A percentile compares a stretch with the other conserved stretches of the same genome.
These are phyloP conservation scores for Taphrina communis DNA, from an alignment of 1,139 yeast genomes.

Conservation along the genomic window DNA sequence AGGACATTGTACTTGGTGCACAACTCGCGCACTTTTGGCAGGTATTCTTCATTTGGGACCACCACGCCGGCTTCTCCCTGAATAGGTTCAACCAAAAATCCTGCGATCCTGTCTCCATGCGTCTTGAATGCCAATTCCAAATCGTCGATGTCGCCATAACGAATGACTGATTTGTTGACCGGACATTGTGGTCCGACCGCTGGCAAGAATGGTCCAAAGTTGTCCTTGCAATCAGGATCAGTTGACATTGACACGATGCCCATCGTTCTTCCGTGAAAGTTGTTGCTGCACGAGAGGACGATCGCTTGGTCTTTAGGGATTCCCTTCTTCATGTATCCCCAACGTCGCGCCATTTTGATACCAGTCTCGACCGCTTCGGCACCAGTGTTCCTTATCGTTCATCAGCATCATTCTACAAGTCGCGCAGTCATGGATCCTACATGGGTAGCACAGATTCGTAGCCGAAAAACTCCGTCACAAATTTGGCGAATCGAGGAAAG, in stretches of 20 bases:
- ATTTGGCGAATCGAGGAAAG: slow-evolving; percentile 86
- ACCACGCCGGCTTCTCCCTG: slow-evolving; percentile 99
- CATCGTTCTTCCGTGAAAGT: slow-evolving; percentile 95
- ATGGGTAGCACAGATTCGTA: slow-evolving; percentile 94
- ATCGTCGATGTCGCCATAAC: slow-evolving; percentile 85
- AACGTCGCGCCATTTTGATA: slow-evolving; percentile 89
- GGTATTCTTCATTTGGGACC: slow-evolving; percentile 76
- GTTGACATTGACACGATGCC: slow-evolving; percentile 97
- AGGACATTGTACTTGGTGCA: slow-evolving; percentile 85
- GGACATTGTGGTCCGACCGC: slow-evolving; percentile 85
- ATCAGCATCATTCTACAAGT: no score
- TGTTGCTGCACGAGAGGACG: slow-evolving; percentile 81
- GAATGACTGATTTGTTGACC: slow-evolving; percentile 58
- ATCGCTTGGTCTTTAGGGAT: slow-evolving; percentile 84
- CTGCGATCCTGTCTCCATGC: slow-evolving; percentile 91
- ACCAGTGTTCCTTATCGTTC: slow-evolving; percentile 73
- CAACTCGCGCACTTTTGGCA: slow-evolving; percentile 70
- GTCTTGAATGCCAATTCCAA: slow-evolving; percentile 79
- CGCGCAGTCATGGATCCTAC: not conserved
- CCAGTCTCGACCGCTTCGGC: slow-evolving; percentile 95
- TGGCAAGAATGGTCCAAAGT: slow-evolving; percentile 87
- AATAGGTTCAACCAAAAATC: slow-evolving; percentile 89
- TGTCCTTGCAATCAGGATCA: slow-evolving; percentile 86
- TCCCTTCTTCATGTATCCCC: slow-evolving; percentile 92
- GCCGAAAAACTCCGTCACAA: slow-evolving; percentile 82